Evolutionary conservation across 2,329 filamentous ascomycete species (phyloP).

Genomic region (Akanthomyces muscarius): DNA sequence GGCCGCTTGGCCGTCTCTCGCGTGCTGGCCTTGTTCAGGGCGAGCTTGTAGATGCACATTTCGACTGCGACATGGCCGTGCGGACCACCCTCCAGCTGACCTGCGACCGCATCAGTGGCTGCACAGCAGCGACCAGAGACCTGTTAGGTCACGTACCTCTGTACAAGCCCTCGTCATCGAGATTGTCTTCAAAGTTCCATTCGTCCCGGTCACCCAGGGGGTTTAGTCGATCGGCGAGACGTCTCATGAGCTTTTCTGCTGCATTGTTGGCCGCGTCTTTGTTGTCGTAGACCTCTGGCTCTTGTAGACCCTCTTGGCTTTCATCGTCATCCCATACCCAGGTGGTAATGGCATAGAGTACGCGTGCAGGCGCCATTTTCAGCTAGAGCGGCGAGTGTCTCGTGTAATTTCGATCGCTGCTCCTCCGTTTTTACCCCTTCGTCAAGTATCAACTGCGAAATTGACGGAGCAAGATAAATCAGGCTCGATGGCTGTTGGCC

Average conservation of each 20-base stretch:
- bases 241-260: constrained; percentile 5
- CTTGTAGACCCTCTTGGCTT: not conserved
- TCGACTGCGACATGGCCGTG: not conserved
- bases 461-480: not conserved
- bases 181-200: not conserved
- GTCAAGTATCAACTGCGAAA: not conserved
- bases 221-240: constrained; percentile 2
- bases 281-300: constrained; percentile 15
- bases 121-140: not conserved
- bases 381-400: too few relatives aligned
- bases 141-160: not conserved
- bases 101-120: not conserved
- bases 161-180: constrained; percentile 15
- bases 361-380: not conserved
- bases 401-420: not conserved
- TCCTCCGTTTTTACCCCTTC: too few relatives aligned
- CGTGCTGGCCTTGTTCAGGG: constrained; percentile 8
- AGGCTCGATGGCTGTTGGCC: too few relatives aligned
- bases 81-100: constrained; percentile 3
- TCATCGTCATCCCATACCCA: not conserved
- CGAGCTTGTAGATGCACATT: constrained; percentile 13
- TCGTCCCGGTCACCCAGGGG: not conserved
- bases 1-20: constrained; percentile 2
- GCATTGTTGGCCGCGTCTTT: constrained; percentile 8
- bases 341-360: not conserved